Evolutionary conservation across 345 rosid genomes (phyloP), one percentile per base, ranked within the genome.

Genomic region (Salix caprea): DNA sequence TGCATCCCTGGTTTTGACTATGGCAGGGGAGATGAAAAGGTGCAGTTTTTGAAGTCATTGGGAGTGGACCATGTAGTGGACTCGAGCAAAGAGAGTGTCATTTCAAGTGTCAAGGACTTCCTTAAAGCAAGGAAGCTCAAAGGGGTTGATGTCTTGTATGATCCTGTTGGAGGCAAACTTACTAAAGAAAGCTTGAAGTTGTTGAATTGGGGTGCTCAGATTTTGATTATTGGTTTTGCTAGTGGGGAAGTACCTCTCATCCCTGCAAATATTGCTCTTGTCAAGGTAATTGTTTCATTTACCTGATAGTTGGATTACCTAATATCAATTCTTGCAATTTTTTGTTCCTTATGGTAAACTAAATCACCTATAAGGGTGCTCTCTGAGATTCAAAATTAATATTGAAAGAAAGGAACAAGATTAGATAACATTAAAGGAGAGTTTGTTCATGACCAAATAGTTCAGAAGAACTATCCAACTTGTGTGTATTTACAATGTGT

Each of bases 131-230:
- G 85, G 75, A 91, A 90, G 80, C 94, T 96, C 23, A 92, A 76
- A 87, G 98, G 98, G 67, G 91, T 96, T 40, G 95, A 92, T 82
- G 91, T 93, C 44, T 79, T 93, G 32, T 93, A 90, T 81, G 97
- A 93, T 88, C 97, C 97, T 67, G 98, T 96, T 23, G 97, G 97
- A 74, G 95, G 98, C 73, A 90, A 91, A 84, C 90, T 90, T 50
- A 82, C 88, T 26, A 92, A 88, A 79, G 94, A 93, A 56, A 60
- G 87, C 50, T 76, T 93, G 93, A 92, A 88, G 91, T 92, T 93
- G 76, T 82, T 96, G 79, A 93, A 87, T 28, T 93, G 97, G 97
- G 92, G 99, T 78, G 98, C 98, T 72, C 94, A 93, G 54, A 93
- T 96, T 80, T 85, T 93, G 52, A 89, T 91, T 48, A 93, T 93